phyloP scores from a whole-genome alignment of 176 grass and related monocot species.

The Oryza punctata region DNA sequence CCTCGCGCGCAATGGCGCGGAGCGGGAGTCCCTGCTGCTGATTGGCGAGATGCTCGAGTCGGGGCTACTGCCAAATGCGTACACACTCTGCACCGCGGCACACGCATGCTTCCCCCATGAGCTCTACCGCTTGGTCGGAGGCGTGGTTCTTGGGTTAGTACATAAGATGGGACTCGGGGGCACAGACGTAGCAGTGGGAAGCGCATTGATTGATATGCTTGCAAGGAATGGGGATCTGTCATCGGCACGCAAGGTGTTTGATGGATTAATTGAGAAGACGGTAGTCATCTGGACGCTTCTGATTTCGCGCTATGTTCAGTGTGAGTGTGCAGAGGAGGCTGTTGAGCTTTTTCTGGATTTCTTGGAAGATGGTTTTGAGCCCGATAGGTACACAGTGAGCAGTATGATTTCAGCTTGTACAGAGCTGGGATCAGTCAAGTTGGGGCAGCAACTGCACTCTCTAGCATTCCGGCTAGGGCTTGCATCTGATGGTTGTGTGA shows the following conservation, averaged over 20 bases:
- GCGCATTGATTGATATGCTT: conserved; percentile 80
- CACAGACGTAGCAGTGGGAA: conserved; percentile 51
- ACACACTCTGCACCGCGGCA: conserved; percentile 39
- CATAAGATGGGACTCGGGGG: conserved; percentile 60
- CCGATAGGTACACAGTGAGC: conserved; percentile 73
- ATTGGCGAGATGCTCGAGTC: conserved; percentile 43
- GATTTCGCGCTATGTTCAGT: conserved; percentile 68
- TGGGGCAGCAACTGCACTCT: conserved; percentile 83
- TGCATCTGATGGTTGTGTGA: conserved; percentile 64
- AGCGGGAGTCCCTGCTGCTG: conserved; percentile 29
- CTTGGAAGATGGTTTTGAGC: conserved; percentile 52
- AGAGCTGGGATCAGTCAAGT: conserved; percentile 52
- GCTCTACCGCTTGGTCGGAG: conserved; percentile 18
- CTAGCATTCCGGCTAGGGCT: conserved; percentile 52
- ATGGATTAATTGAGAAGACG: conserved; percentile 58
- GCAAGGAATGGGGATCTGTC: conserved; percentile 55
- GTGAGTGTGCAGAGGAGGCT: conserved; percentile 39
- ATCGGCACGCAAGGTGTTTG: conserved; percentile 48
- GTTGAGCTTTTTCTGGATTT: conserved; percentile 65
- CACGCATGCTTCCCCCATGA: conserved; percentile 44
- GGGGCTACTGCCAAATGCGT: conserved; percentile 53
- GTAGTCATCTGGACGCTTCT: conserved; percentile 69
- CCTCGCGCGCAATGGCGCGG: conserved; percentile 44
- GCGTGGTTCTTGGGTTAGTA: conserved; percentile 36
- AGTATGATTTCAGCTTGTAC: conserved; percentile 66